Base-by-base conservation (phyloP, 2,329 filamentous ascomycete species). In the Trichoderma atroviride region DNA sequence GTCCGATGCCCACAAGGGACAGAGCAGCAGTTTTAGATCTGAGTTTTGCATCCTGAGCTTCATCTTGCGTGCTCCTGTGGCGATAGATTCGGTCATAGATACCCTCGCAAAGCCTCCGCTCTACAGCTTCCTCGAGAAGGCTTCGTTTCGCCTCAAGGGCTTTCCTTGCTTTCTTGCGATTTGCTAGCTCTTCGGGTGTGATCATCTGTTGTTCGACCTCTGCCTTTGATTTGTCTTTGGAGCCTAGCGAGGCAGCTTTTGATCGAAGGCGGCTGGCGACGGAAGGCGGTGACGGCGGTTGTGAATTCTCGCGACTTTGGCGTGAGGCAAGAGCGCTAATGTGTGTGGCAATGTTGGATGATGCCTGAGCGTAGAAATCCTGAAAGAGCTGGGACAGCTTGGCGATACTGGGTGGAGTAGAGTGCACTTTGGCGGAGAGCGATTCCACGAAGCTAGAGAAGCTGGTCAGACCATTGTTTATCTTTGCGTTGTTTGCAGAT, bases 11-110 rank as follows among this genome's bases (percentile, higher is more conserved):
- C 22, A 99, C 93, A n/a, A 99, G 84, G 3, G 91, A 88, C 56
- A 99, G 82, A 1, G 96, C 94, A 24, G 95, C 95, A 1, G 94
- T 97, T 76, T 97, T 96, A 11, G 96, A 99, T 35, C 96, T 89
- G 62, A 99, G 84, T 78, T 97, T 97, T 75, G 97, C 94, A 77
- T 99, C 96, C 76, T 95, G 88, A 14, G 96, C 94, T 79, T 97
- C 95, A 77, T 99, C 96, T 75, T 98, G 90, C 0, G 95, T 97
- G 77, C 87, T 96, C 70, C 91, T 89, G 78, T 99, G 96, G 58
- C 94, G 89, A 86, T 95, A 99, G 77, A 99, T 93, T 73, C 92
- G 90, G 69, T 90, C 86, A 76, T 98, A 98, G 57, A 95, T 90
- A 65, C 90, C 89, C 77, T 97, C 93, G 76, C 93, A 96, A 13